Evolutionary conservation across 2,329 filamentous ascomycete species (phyloP), one percentile per base, ranked within the genome.

Genomic region (Herpotrichia juniperi): DNA sequence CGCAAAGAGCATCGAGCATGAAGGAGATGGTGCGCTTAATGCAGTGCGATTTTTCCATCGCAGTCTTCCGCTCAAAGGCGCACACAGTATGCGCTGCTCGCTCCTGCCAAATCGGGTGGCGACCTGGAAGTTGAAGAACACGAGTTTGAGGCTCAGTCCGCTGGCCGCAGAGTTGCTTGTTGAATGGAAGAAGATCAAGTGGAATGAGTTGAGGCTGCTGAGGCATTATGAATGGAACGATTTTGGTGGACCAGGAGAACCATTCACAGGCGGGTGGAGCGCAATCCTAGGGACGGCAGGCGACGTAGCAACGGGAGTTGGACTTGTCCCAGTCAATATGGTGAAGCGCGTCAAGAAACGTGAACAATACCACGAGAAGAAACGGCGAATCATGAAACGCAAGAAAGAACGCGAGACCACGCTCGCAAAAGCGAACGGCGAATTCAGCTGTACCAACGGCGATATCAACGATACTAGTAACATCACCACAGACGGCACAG

Each of bases 221-320:
- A 79, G 88, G 8, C 86, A 89, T 61, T 83, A 81, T 45, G 87
- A 90, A 61, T 91, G 88, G 87, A 89, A 90, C 59, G 88, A 91
- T 61, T 91, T 90, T 61, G 87, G 89, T 58, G 89, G 89, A 0
- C 87, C 88, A 0, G 88, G 88, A 0, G 88, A 91, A 64, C 88
- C 88, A 0, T 76, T 91, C 11, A 89, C 87, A 0, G 88, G 87
- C 2, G 75, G 83, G 3, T 83, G 84, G 28, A 83, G 84, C 10
- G 87, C 86, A 0, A 60, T 90, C 4, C 78, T 83, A n/a, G 79
- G 79, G 2, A 84, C 83, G 0, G 66, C 87, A 2, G 80, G 81
- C 1, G 81, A 83, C 30, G 78, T 87, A 1, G 83, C 87, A 22
- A 77, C 79, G n/a, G 87, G 88, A 0, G 75, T 89, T 14, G 85